Evolutionary conservation across 805 yeast genomes (phyloP).

Genomic region (Suhomyces xylopsoci): DNA sequence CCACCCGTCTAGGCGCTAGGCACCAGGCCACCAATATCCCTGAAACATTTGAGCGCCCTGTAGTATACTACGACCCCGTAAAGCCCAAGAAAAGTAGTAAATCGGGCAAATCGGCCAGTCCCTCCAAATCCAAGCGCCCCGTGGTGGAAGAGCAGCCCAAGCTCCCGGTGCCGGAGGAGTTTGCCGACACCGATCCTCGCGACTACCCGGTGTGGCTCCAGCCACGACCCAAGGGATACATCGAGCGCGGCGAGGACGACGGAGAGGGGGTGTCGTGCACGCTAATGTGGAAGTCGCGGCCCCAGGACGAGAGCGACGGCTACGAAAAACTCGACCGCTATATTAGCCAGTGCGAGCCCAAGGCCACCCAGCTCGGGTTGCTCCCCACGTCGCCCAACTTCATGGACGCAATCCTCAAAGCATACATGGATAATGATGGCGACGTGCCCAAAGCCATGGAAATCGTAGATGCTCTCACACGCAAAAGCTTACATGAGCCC

Average conservation of each 20-base stretch:
- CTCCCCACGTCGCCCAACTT: slow-evolving; percentile 74
- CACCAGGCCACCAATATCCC: slow-evolving; percentile 68
- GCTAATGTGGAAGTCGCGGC: slow-evolving; percentile 61
- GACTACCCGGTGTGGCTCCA: slow-evolving; percentile 75
- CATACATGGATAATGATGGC: slow-evolving; percentile 51
- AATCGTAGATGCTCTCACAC: slow-evolving; percentile 46
- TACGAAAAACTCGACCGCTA: slow-evolving; percentile 46
- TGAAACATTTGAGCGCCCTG: slow-evolving; percentile 59
- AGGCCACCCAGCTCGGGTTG: slow-evolving; percentile 55
- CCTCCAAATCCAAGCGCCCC: not conserved
- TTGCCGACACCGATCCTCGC: slow-evolving; percentile 33
- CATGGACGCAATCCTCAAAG: slow-evolving; percentile 65
- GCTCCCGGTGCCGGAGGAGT: slow-evolving; percentile 49
- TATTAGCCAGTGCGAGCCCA: slow-evolving; percentile 50
- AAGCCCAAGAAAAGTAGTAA: slow-evolving; percentile 12
- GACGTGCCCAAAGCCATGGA: slow-evolving; percentile 49
- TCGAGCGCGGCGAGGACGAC: slow-evolving; percentile 78
- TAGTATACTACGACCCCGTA: slow-evolving; percentile 59
- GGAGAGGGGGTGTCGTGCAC: slow-evolving; percentile 50
- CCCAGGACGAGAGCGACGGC: slow-evolving; percentile 25
- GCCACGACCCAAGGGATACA: slow-evolving; percentile 73
- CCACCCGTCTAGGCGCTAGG: slow-evolving; percentile 69
- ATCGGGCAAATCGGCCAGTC: slow-evolving; percentile 6
- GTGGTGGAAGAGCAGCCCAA: slow-evolving; percentile 11
- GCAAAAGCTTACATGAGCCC: slow-evolving; percentile 70